Base-by-base conservation (phyloP, 2,329 filamentous ascomycete species). In the Hirsutella thompsonii region DNA sequence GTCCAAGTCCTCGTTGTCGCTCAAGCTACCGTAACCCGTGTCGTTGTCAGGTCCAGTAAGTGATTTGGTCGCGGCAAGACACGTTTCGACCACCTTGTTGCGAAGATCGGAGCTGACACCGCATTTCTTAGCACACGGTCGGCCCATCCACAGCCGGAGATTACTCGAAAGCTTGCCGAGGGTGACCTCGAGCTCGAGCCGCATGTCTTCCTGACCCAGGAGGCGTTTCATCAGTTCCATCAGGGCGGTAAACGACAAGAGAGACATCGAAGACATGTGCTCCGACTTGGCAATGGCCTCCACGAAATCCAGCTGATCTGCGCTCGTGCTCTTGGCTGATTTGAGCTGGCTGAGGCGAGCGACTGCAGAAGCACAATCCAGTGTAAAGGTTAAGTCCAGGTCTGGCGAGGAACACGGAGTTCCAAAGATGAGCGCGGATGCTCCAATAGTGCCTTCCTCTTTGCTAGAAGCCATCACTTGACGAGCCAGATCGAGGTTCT, bases 131-230 rank as follows among this genome's bases (percentile, higher is more conserved):
- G 72, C 73, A 3, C 66, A 59, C 2, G 61, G 52, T 6, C 71
- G 67, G 14, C 74, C 74, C 38, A 77, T 71, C 78, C 78, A 81
- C 32, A 77, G 68, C 20, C 78, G 66, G 37, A 82, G 59, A 14
- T 61, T 67, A 5, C 70, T 76, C 0, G 76, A 72, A 13, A 81
- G 59, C 26, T 65, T 64, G 55, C 81, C 76, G 5, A 82, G 58
- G 1, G 69, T 61, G 2, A 56, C 48, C 2, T 66, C 59, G 47
- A 69, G 75, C 4, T 59, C 60, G 42, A 69, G 66, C 2, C 67
- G 65, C 2, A 66, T 66, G 16, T 64, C 55, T 38, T 66, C 57
- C 48, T 77, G 69, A 2, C 53, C 53, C 19, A 67, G 58, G 4
- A 81, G 62, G 20, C 62, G 57, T 37, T 71, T 69, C 66, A 81